Base-by-base conservation (phyloP, 345 rosid species). In the Acer campestre region DNA sequence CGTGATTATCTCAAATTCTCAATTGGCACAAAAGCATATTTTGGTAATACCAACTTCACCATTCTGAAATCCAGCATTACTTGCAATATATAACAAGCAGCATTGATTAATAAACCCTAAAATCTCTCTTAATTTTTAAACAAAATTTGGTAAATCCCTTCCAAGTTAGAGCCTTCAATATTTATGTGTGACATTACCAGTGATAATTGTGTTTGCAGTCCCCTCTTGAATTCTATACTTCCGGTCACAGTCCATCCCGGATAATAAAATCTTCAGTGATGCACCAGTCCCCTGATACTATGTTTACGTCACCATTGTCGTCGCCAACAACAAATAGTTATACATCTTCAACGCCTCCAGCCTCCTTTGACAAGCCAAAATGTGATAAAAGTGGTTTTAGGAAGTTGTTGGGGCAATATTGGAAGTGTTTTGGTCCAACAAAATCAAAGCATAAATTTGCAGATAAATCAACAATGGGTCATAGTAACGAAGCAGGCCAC, bases 361-460 rank as follows among this genome's bases (percentile, higher is more conserved):
- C 58, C 58, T 12, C 14, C 14, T 14, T 49, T 49, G 55, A 49
- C 17, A 49, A 13, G 3, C 14, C 55, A 49, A 49, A 49, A 13
- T 29, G 40, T 13, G 68, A 29, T 29, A 6, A 14, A 46, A 48
- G 20, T 16, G 16, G 75, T 20, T 22, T 77, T 1, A 49, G 76
- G 80, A 77, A 17, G 66, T 44, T 42, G 0, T 49, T 53, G 46
- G 64, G 56, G 62, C 20, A 27, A 16, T 27, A 35, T 62, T 71
- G 23, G 56, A 40, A 6, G 3, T 11, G 35, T 14, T 78, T 65
- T 31, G 7, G 20, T 14, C 46, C 17, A 31, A 13, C 7, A 29
- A 31, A 35, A 65, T 6, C 20, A 8, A 65, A 31, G 42, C 22
- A 10, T 7, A 17, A 31, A 29, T 12, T 1, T 65, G 40, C 1